Conservation (phyloP, 805 yeast genomes). For the Candida endomychidarum region DNA sequence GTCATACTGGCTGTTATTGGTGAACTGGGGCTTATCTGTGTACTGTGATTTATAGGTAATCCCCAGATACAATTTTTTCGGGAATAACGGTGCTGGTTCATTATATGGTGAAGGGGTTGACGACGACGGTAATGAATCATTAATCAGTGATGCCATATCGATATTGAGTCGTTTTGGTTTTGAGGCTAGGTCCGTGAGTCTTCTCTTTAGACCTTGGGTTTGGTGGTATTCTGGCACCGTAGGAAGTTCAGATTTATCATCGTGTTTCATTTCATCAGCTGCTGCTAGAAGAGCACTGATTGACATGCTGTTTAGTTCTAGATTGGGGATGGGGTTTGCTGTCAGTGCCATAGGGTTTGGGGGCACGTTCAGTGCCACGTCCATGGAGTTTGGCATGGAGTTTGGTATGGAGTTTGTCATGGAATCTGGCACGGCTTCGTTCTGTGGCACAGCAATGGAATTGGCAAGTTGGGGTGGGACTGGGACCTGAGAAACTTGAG, state of each 20-base stretch:
- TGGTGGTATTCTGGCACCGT: conserved; percentile 1
- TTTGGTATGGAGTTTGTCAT: no score
- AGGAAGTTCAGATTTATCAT: conserved; percentile 2
- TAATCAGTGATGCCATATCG: conserved; percentile 8
- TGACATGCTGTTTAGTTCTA: conserved; percentile 8
- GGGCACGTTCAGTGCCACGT: no score
- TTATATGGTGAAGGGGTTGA: conserved; percentile 15
- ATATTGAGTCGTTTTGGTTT: background rate
- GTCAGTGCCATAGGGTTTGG: no score
- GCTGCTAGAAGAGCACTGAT: conserved; percentile 17
- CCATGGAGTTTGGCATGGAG: no score
- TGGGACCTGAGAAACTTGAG: background rate
- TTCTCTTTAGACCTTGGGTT: background rate
- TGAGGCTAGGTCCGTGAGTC: background rate
- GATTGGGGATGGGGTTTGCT: no score
- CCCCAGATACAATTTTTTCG: conserved; percentile 11
- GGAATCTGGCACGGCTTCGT: no score
- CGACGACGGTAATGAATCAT: conserved; percentile 19
- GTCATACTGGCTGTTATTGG: conserved; percentile 14
- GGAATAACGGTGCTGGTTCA: conserved; percentile 1
- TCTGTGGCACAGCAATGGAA: background rate
- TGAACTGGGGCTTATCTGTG: no score
- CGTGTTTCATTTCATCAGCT: conserved; percentile 13
- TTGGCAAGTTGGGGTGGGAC: conserved; percentile 3
- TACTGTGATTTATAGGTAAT: conserved; percentile 13